Evolutionary conservation across 2,329 filamentous ascomycete genomes (phyloP).

Genomic region (Botrytis squamosa): DNA sequence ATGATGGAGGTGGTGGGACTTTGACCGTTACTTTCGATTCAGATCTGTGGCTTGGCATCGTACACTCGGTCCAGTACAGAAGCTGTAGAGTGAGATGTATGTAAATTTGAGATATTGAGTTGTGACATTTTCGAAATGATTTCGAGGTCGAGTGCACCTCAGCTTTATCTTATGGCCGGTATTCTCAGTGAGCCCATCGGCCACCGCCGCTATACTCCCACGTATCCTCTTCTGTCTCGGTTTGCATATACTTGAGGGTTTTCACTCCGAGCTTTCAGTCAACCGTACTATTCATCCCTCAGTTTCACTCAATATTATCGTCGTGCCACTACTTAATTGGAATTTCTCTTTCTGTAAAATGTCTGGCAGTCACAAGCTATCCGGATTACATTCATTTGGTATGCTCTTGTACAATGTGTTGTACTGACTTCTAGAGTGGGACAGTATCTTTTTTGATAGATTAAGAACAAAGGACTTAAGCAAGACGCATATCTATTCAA

Average conservation of each 20-base stretch:
- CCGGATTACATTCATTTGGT: background rate
- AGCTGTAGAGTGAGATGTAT: too few species aligned
- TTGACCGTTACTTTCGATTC: background rate
- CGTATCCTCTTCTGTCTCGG: background rate
- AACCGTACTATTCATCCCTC: background rate
- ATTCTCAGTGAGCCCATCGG: background rate
- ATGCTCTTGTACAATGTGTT: background rate
- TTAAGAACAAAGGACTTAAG: background rate
- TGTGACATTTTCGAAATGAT: background rate
- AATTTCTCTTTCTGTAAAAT: background rate
- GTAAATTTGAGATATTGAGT: background rate
- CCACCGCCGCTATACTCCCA: background rate
- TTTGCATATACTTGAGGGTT: background rate
- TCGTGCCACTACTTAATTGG: background rate
- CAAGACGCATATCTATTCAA: background rate
- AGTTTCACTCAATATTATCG: background rate
- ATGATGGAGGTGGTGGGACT: background rate
- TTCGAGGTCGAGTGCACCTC: background rate
- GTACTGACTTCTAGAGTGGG: background rate
- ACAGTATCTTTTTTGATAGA: background rate
- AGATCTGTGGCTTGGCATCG: background rate
- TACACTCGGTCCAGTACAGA: background rate
- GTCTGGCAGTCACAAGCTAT: background rate
- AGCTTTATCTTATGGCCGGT: background rate
- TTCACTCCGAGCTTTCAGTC: background rate